Base-by-base conservation (phyloP, 2,329 filamentous ascomycete genomes). In the Exophiala sp. region DNA sequence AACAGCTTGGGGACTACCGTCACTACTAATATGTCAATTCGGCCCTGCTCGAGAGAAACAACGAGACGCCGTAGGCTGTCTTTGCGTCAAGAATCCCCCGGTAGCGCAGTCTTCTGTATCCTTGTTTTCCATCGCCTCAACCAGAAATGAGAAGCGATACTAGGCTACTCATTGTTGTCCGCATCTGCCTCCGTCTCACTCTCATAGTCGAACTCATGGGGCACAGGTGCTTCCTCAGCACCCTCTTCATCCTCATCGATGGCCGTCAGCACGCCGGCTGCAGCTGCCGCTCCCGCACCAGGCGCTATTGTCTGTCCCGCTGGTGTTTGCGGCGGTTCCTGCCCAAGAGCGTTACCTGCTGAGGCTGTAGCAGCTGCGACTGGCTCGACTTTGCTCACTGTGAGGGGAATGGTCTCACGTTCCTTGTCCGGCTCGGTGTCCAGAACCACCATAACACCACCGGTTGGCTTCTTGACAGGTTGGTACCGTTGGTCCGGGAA, bases 401-500 rank as follows among this genome's bases (percentile, higher is more conserved):
- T 95, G 68, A 97, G 82, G 67, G 97, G 93, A 41, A 98, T 79
- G 6, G 93, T 77, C 14, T 82, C 74, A 67, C 95, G 94, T 41
- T 82, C 71, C 66, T 95, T 85, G 1, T 82, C 79, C 0, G 89
- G 86, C 58, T 84, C 79, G 11, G 83, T 89, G 66, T 98, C 93
- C 48, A 87, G 77, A 18, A 98, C 81, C n/a, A 98, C 78, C 27
- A 97, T 82, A 30, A 95, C 88, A 59, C 93, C 93, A 59, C 93
- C 91, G 35, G 91, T 97, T 86, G 95, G 62, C 81, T 95, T 83
- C 73, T 87, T 88, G 57, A 97, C 90, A 29, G 93, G 91, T 76
- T 86, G 88, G 71, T 96, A 98, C 61, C 94, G 83, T 39, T 87
- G 86, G 57, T 87, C 80, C 42, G 88, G 82, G 76, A 98, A 95